A percentile compares a stretch with the other conserved stretches of the same genome.
Conservation (phyloP, 345 rosid species). For the Crucihimalaya himalaica region DNA sequence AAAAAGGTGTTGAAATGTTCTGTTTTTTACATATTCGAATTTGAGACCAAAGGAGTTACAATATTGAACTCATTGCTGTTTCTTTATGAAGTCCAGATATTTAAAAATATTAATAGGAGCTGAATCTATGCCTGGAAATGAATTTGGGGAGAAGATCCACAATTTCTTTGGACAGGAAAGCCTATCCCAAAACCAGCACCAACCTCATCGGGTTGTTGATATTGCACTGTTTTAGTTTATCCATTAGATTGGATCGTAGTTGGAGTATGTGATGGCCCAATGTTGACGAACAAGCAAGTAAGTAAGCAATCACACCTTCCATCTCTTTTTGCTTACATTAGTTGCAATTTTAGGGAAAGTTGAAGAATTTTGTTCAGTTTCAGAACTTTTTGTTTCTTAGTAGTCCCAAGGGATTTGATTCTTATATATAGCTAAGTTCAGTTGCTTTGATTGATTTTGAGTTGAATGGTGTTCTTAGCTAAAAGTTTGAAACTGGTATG, state of each 20-base stretch:
- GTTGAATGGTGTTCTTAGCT: too few species aligned
- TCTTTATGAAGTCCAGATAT: constrained; percentile 36
- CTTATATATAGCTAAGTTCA: background rate
- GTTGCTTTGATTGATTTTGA: background rate
- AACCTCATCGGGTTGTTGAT: constrained; percentile 62
- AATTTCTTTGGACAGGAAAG: constrained; percentile 79
- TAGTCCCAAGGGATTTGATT: background rate
- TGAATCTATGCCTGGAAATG: constrained; percentile 96
- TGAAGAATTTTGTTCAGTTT: background rate
- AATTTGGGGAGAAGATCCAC: constrained; percentile 88
- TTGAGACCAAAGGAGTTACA: constrained; percentile 7
- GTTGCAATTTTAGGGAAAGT: background rate
- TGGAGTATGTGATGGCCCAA: constrained; percentile 89
- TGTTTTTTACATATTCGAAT: background rate
- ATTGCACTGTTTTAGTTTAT: too few species aligned
- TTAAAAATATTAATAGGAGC: constrained; percentile 40
- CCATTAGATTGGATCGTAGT: constrained; percentile 70
- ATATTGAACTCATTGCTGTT: constrained; percentile 26
- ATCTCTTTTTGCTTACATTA: background rate
- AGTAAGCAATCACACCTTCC: background rate
- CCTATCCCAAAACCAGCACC: constrained; percentile 68
- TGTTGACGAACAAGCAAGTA: constrained; percentile 76
- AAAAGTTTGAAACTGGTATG: too few species aligned
- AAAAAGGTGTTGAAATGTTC: constrained; percentile 36
- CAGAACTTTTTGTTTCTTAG: background rate